Evolutionary conservation across 148 eudicot species (phyloP), one percentile per base, ranked within the genome.

Genomic region (Tetragonia tetragonoides): DNA sequence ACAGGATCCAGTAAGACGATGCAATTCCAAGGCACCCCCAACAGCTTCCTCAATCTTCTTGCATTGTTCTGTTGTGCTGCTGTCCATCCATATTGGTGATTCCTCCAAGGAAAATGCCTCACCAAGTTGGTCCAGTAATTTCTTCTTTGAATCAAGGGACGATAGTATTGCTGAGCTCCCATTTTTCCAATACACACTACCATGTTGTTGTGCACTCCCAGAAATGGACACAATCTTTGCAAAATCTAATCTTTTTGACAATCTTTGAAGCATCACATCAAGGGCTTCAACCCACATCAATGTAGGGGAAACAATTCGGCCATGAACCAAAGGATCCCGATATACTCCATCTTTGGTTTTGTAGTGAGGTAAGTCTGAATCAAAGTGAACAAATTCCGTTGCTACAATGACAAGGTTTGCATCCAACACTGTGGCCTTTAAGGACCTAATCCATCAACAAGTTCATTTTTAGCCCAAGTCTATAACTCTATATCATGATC

Each of bases 51-150:
- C 97, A 63, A 95, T 88, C 37, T 83, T 90, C 80, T 73, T 95
- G 86, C 99, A 95, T 73, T 95, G 99, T 62, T 95, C 90, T 7
- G 97, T 93, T 6, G 94, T 91, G 84, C 94, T 87, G 61, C 99
- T 84, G 78, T 95, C 99, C 99, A 95, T 95, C 99, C 99, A 95
- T 76, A 93, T 86, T 0, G 99, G 97, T 2, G 97, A 93, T 68
- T 95, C 97, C 21, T 85, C 85, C 2, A 73, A 62, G 0, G 97
- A 90, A 84, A 95, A 91, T 8, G 94, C 92, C 46, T 90, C 88
- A 44, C 73, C 51, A 18, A 93, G 81, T 82, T 90, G 99, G 51
- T 90, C 94, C 62, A 82, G 84, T 75, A 95, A 77, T 37, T 70
- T 60, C 72, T 86, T 88, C 63, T 86, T 84, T 4, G 91, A 77